Conservation (phyloP, 352 stramenopile genomes). For the Globisporangium takayamanum region DNA sequence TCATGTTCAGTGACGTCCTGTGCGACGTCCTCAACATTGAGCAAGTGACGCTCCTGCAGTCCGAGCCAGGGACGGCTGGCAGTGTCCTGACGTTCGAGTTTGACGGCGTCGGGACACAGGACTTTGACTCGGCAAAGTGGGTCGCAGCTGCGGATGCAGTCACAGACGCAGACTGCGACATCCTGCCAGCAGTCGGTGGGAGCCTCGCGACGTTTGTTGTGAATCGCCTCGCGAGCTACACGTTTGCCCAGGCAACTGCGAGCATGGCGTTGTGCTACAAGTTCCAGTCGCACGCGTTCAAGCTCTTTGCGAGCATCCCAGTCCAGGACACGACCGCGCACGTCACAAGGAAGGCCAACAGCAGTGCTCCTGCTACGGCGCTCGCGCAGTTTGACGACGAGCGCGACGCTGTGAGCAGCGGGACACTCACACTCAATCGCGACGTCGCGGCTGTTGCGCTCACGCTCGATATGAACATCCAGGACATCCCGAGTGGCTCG, state of each 20-base stretch:
- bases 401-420: conserved; percentile 17
- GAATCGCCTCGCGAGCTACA: conserved; percentile 29
- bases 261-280: conserved; percentile 55
- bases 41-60: conserved; percentile 26
- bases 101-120: conserved; percentile 41
- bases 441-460: conserved; percentile 45
- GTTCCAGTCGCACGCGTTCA: conserved; percentile 44
- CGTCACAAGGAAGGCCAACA: conserved; percentile 3
- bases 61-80: conserved; percentile 23
- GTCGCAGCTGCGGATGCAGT: conserved; percentile 18
- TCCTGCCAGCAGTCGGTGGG: conserved; percentile 28
- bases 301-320: conserved; percentile 37
- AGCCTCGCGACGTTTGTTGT: conserved; percentile 32
- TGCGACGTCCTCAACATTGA: conserved; percentile 53
- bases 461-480: conserved; percentile 59
- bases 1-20: conserved; percentile 62
- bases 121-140: conserved; percentile 65
- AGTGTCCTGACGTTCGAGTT: conserved; percentile 56
- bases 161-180: conserved; percentile 33
- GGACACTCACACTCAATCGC: conserved; percentile 32
- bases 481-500: conserved; percentile 38
- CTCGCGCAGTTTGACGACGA: conserved; percentile 24
- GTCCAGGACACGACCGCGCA: conserved; percentile 28
- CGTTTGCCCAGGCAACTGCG: conserved; percentile 31
- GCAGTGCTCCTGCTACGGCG: conserved; percentile 5